Base-by-base conservation (phyloP, 139 green algal species). In the Auxenochlorella pyrenoidosa region DNA sequence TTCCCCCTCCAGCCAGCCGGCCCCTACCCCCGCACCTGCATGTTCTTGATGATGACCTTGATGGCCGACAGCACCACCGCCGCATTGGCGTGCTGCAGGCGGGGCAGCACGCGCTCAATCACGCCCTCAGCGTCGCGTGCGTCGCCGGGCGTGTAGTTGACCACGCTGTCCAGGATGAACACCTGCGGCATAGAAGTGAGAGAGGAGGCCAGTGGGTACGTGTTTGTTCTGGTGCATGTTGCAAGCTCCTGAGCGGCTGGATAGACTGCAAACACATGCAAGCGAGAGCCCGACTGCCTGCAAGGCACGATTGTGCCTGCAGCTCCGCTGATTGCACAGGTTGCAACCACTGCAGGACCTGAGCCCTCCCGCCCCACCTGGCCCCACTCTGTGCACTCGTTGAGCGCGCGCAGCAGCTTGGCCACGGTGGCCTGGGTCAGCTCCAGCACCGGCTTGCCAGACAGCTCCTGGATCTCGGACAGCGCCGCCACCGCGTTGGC, bases 301-400 rank as follows among this genome's bases (percentile, higher is more conserved):
- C n/a, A n/a, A n/a, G n/a, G n/a, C n/a, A n/a, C n/a, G n/a, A n/a
- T n/a, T n/a, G n/a, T n/a, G n/a, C n/a, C n/a, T n/a, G n/a, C n/a
- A n/a, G n/a, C n/a, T n/a, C n/a, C n/a, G n/a, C n/a, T n/a, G n/a
- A n/a, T n/a, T n/a, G n/a, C n/a, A n/a, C n/a, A n/a, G n/a, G n/a
- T n/a, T n/a, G n/a, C n/a, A n/a, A n/a, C n/a, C n/a, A n/a, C n/a
- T n/a, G n/a, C n/a, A n/a, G n/a, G n/a, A n/a, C n/a, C n/a, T 34
- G n/a, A 77, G 36, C 34, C 41, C 3, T 34, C 6, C 16, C 13
- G 59, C 38, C 8, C 58, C 91, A 96, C 94, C 93, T 99, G 96
- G 10, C 96, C 97, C 96, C 96, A 99, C 95, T 99, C 98, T 4
- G 97, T 99, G 92, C 98, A 99, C 91, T 99, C 98, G 89, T 99